Evolutionary conservation across 2,329 filamentous ascomycete species (phyloP), one percentile per base, ranked within the genome.

Genomic region (Fusarium sp.): DNA sequence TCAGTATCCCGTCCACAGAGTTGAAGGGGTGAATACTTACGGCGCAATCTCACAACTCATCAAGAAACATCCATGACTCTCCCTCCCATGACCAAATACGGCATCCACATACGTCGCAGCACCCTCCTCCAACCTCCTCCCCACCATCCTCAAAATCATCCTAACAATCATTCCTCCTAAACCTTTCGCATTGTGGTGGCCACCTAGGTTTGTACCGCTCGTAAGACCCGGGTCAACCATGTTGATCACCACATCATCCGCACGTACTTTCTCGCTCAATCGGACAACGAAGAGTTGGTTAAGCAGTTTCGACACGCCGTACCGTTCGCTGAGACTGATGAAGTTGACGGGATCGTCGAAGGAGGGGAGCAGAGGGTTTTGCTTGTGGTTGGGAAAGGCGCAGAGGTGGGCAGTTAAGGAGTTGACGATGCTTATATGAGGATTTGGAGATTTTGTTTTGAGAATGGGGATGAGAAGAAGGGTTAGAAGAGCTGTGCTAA

Each of bases 51-150:
- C 74, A 79, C 83, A 86, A 49, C 82, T 81, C 79, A 83, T 84
- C 1, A 86, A 42, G 62, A 83, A 86, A 45, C 81, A 83, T 0
- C 84, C 85, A 69, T 88, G 85, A 0, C 82, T 83, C 70, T 86
- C 84, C 44, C 78, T 79, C 0, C 84, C 85, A 55, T 86, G 80
- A 0, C 78, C 76, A 1, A 83, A 76, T 0, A 75, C 76, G 1
- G 84, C 84, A 70, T 88, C 82, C 2, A 86, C 58, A 67, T 83
- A 86, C 0, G 80, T 82, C 46, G 79, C 81, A 2, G 83, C 84
- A 7, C 82, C 85, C 7, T 80, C 78, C 8, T 77, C 73, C 14
- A 78, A 34, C 6, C 69, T 77, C 21, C 81, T 75, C 0, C 71
- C 81, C 2, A 72, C 65, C 7, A 79, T 3, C 2, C 58, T 49